Base-by-base conservation (phyloP, 139 green algal species). In the Dunaliella primolecta region DNA sequence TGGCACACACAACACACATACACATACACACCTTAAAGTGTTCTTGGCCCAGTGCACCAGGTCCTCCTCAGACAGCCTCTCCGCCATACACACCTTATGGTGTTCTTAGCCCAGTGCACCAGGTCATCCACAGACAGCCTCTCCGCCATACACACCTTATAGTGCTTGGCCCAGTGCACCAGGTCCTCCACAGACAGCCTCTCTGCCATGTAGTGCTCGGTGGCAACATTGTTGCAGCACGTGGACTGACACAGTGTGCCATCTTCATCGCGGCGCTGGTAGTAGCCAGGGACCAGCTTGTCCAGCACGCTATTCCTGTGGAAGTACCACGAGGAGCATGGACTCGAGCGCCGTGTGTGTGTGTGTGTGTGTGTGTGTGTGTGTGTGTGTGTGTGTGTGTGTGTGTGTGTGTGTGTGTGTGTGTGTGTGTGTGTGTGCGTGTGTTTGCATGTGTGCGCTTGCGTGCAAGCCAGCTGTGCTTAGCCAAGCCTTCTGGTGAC, bases 211-310 rank as follows among this genome's bases (percentile, higher is more conserved):
- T 77, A 78, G 87, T 98, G 91, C 92, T 98, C 96, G 3, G 92
- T 91, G 27, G 96, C 96, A 46, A 84, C 80, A 56, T 98, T 97
- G 91, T 96, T 97, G 88, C 93, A 94, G 93, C 94, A 97, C 74
- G 93, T 95, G 74, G 89, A 94, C 46, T 91, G 86, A 89, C 93
- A 94, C 3, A 97, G 88, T 70, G 86, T 80, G 1, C 88, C 84
- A 34, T 90, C 84, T 79, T 92, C 91, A 21, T 90, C 84, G 0
- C 93, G 86, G 15, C 96, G 86, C 81, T 97, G 92, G 88, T 98
- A 98, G 91, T 98, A 98, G 1, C 95, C 96, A 0, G 96, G 96
- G n/a, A 98, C 96, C 0, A 96, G 86, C 88, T 98, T 98, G 90
- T 98, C 96, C 20, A 96, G 86, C 29, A 96, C 88, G 30, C 76